Conservation (phyloP, 192 early-diverging fungal species). For the Radiomyces spectabilis region DNA sequence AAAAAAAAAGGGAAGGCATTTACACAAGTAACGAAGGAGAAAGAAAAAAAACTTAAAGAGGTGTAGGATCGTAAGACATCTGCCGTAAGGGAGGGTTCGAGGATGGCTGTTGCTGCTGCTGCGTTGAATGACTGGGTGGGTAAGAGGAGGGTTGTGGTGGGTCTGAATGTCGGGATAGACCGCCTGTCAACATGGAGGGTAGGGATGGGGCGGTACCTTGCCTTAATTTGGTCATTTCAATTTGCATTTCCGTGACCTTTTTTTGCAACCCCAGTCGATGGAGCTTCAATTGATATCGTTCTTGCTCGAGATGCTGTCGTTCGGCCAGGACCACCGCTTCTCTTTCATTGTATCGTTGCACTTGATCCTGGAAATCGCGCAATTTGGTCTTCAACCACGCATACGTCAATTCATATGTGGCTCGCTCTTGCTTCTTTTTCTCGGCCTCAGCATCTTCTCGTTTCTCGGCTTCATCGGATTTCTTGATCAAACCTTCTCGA, state of each 20-base stretch:
- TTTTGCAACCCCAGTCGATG: constrained; percentile 51
- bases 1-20: too few species aligned
- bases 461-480: constrained; percentile 52
- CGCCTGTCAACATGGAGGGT: too few species aligned
- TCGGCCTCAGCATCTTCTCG: constrained; percentile 65
- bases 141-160: too few species aligned
- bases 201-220: too few species aligned
- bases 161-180: too few species aligned
- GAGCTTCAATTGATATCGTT: constrained; percentile 51
- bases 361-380: constrained; percentile 76
- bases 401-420: constrained; percentile 59
- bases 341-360: constrained; percentile 85
- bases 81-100: too few species aligned
- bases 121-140: background rate
- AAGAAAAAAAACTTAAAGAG: too few species aligned
- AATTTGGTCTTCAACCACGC: constrained; percentile 73
- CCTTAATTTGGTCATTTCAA: background rate
- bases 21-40: too few species aligned
- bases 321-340: constrained; percentile 81
- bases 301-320: constrained; percentile 68
- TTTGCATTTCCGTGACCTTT: constrained; percentile 8
- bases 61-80: too few species aligned
- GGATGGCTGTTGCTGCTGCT: constrained; percentile 16
- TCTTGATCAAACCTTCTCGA: background rate
- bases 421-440: constrained; percentile 75